phyloP scores from a whole-genome alignment of 257 asterid genomes.

The Nicotiana benthamiana region DNA sequence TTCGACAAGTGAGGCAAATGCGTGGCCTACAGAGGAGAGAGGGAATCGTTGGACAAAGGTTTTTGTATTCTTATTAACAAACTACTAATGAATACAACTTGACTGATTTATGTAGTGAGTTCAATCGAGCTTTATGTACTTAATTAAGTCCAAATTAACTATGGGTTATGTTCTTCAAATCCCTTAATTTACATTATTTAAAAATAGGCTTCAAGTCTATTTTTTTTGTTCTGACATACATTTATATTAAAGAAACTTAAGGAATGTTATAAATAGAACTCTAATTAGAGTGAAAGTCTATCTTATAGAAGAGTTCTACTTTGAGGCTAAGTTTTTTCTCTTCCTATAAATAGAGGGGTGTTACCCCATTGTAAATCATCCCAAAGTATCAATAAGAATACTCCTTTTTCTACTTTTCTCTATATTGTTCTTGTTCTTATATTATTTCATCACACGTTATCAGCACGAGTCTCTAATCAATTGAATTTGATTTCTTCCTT shows the following conservation, averaged over 20 bases:
- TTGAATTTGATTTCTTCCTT: too few species aligned
- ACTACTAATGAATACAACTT: not conserved
- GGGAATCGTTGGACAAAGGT: not conserved
- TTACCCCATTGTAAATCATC: too few species aligned
- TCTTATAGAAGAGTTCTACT: too few species aligned
- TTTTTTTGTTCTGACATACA: not conserved
- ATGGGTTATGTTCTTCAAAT: not conserved
- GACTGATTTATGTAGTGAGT: not conserved
- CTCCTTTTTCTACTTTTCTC: too few species aligned
- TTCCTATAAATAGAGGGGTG: too few species aligned
- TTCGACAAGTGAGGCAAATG: not conserved
- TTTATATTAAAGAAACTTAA: not conserved
- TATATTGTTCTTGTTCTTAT: too few species aligned
- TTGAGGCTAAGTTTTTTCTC: too few species aligned
- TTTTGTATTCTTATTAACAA: not conserved
- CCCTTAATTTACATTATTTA: not conserved
- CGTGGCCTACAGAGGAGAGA: not conserved
- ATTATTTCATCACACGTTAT: too few species aligned
- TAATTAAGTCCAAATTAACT: not conserved
- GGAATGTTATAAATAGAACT: too few species aligned
- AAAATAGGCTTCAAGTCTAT: not conserved
- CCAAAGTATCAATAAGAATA: too few species aligned
- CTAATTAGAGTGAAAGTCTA: too few species aligned
- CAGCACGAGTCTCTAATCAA: too few species aligned
- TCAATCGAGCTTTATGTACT: not conserved